Base-by-base conservation (phyloP, 306 rosid genomes). In the Pachyrhizus erosus region DNA sequence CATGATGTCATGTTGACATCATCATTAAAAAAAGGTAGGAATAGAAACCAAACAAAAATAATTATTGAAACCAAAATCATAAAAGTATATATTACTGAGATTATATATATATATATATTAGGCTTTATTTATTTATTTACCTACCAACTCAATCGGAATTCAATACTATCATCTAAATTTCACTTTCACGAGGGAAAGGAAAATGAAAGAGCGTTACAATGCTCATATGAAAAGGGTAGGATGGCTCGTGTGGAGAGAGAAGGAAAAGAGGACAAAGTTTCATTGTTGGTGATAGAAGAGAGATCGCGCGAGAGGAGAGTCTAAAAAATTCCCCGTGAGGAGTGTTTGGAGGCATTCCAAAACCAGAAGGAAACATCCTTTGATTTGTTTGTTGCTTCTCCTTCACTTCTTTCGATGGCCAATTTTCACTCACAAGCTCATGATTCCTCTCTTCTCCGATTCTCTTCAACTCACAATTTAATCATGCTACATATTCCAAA, bases 311-410 rank as follows among this genome's bases (percentile, higher is more conserved):
- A 74, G 49, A 45, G 14, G 66, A 43, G 85, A 81, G 83, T 7
- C 75, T 62, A 68, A 84, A 71, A 83, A 40, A 9, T 86, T 14
- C 96, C 98, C 99, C 99, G 99, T 96, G 99, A 96, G 94, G 91
- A 76, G 89, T 92, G 89, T 93, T 96, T 96, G 99, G 99, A 94
- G 75, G 87, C 97, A 93, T 93, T 91, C 96, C 88, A 85, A 88
- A 80, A 68, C 80, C 91, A 83, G 91, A 89, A 85, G 81, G 34
- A 79, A 70, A 78, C 79, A 87, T 84, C 84, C 87, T 75, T 90
- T 92, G 6, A 31, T 64, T 64, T 89, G 89, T 64, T 64, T 89
- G 89, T 91, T 89, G 85, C 94, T 85, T 91, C 84, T 84, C 88
- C 60, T 85, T 90, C 97, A 90, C 96, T 90, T 81, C 85, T 92